phyloP scores from a whole-genome alignment of 75 land plant genomes.

The Pinus tabuliformis region DNA sequence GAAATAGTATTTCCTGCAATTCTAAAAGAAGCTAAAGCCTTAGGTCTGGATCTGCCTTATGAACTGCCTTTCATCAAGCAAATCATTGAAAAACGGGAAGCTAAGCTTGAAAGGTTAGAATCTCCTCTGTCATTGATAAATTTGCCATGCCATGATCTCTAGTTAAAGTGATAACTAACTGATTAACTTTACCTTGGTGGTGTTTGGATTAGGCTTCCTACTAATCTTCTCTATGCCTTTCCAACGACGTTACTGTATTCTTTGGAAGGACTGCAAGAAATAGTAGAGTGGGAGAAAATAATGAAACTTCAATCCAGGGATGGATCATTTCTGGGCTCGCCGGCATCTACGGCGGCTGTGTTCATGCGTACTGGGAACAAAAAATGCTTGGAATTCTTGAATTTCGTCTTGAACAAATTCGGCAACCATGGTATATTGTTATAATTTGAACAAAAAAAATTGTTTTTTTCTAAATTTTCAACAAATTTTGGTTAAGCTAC shows the following conservation, averaged over 20 bases:
- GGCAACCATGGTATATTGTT: no score
- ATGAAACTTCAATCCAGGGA: constrained; percentile 18
- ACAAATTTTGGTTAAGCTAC: no score
- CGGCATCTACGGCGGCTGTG: constrained; percentile 19
- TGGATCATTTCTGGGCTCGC: constrained; percentile 22
- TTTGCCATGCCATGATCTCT: not conserved
- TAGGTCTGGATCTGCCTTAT: no score
- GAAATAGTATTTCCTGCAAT: no score
- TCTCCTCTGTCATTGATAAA: not conserved
- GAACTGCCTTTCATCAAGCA: no score
- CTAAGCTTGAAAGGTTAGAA: no score
- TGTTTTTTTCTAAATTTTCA: no score
- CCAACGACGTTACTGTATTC: constrained; percentile 13
- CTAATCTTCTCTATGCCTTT: not conserved
- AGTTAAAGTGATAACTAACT: not conserved
- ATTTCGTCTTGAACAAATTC: constrained; percentile 12
- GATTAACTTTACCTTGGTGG: not conserved
- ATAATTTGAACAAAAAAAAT: no score
- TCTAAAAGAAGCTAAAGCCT: no score
- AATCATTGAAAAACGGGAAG: no score
- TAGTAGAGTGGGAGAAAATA: constrained; percentile 20
- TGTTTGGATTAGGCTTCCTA: not conserved
- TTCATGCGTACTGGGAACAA: constrained; percentile 18
- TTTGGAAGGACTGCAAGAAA: constrained; percentile 18
- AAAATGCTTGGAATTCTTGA: constrained; percentile 23